Base-by-base conservation (phyloP, 2,329 filamentous ascomycete species). In the Trichoderma sp. region DNA sequence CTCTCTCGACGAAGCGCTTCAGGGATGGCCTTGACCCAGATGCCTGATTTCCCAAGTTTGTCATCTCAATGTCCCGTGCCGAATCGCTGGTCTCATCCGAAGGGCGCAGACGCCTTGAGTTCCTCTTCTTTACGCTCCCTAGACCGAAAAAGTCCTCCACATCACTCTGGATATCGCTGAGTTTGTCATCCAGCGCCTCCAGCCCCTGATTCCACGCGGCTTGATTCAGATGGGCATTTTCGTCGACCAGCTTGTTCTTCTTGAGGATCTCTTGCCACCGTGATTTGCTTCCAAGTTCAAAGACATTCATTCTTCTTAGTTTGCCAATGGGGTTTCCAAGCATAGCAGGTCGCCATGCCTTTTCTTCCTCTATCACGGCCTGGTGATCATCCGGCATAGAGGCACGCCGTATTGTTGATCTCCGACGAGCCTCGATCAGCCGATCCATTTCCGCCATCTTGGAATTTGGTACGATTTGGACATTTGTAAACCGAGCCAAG, bases 201-300 rank as follows among this genome's bases (percentile, higher is more conserved):
- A 82, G 67, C 0, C 81, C 82, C 47, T 81, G 78, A 30, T 79
- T 79, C 36, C 80, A 73, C 12, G 80, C 81, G 20, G 77, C 78
- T 8, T 79, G 79, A 65, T 82, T 82, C 34, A 82, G 75, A 73
- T 82, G 81, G 6, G 77, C 76, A 13, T 78, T 79, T 8, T 79
- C 79, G 74, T 89, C 87, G 62, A 90, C 85, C 63, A 91, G 81
- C 59, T 82, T 83, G 76, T 91, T 91, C 77, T 85, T 87, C 74
- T 82, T 85, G 73, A 88, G 84, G 73, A 95, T 93, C 79, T 94
- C 92, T 28, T 88, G 91, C 90, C 91, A 95, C 53, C 92, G 84
- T 65, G 87, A 91, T 84, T 91, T 83, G 43, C 83, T 81, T 0
- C 92, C 92, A 72, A 93, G 81, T 79, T 95, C 92, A 17, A 95